These are phyloP conservation scores for Perkinsus olseni DNA, from an alignment of 169 alveolate species.

Conservation along the genomic window DNA sequence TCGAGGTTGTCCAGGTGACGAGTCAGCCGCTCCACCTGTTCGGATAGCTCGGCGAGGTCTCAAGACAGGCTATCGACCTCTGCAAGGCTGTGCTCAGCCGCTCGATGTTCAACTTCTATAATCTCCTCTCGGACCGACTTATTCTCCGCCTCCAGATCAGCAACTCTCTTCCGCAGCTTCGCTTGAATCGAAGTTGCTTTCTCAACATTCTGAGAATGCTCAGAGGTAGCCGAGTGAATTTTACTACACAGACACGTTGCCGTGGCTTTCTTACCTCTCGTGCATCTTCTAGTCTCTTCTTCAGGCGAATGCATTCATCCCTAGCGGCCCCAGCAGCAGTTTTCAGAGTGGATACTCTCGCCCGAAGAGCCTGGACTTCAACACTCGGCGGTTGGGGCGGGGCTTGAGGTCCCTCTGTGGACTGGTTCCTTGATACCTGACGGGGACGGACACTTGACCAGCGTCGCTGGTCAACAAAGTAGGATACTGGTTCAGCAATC, in stretches of 20 bases:
- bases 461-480: too few species aligned
- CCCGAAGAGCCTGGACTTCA: not conserved
- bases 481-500: too few species aligned
- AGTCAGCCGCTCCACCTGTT: not conserved
- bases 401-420: not conserved
- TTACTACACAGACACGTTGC: not conserved
- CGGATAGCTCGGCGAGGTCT: not conserved
- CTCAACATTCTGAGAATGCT: not conserved
- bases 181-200: not conserved
- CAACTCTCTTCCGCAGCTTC: not conserved
- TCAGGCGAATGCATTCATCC: not conserved
- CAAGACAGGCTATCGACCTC: not conserved
- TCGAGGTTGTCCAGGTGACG: not conserved
- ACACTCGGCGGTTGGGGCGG: not conserved
- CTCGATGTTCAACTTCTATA: not conserved
- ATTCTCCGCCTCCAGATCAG: not conserved
- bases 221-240: not conserved
- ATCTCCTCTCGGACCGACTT: not conserved
- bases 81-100: not conserved
- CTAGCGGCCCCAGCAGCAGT: not conserved
- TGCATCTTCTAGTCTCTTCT: not conserved
- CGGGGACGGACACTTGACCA: too few species aligned
- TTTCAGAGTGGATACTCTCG: not conserved
- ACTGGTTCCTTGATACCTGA: not conserved
- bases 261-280: not conserved